Evolutionary conservation across 306 rosid genomes (phyloP), one percentile per base, ranked within the genome.

Genomic region (Vigna radiata): DNA sequence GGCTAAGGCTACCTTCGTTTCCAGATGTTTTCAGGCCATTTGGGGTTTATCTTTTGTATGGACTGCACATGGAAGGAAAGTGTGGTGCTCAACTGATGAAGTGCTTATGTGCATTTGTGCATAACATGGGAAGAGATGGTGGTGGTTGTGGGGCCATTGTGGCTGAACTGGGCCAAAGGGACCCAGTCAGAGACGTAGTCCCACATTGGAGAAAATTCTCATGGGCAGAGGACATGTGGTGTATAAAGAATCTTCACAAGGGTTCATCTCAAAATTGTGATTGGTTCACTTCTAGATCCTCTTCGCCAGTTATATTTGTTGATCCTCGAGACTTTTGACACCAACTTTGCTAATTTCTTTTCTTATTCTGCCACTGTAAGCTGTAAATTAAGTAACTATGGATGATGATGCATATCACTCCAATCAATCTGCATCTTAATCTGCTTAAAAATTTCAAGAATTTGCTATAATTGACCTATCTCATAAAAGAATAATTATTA

Each of bases 191-290:
- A 73, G 87, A 65, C 15, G 91, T 81, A 4, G 86, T 95, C 53
- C 98, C 97, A 58, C 98, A 90, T 81, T 95, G 97, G 98, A 87
- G 61, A 27, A 90, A 88, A 31, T 71, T 95, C 65, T 95, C 98
- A 0, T 87, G 91, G 93, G 90, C 68, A 1, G 97, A 94, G 60
- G 98, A 92, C 73, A 60, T 88, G 72, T 92, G 98, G 98, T 95
- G 96, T 75, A 86, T 92, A 56, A 95, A 90, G 85, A 87, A 78
- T 69, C 90, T 95, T 64, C 49, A 11, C 49, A 44, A 56, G 39
- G 84, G 27, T 29, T 53, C 46, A 23, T 18, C 3, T 7, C 70
- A 78, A 19, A 58, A 77, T 52, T 68, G 72, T 18, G 82, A 84
- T 84, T 86, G 86, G 83, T 77, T 77, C 17, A 73, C 75, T 56